Base-by-base conservation (phyloP, 176 grass and related monocot genomes). In the Pontederia paniculata region DNA sequence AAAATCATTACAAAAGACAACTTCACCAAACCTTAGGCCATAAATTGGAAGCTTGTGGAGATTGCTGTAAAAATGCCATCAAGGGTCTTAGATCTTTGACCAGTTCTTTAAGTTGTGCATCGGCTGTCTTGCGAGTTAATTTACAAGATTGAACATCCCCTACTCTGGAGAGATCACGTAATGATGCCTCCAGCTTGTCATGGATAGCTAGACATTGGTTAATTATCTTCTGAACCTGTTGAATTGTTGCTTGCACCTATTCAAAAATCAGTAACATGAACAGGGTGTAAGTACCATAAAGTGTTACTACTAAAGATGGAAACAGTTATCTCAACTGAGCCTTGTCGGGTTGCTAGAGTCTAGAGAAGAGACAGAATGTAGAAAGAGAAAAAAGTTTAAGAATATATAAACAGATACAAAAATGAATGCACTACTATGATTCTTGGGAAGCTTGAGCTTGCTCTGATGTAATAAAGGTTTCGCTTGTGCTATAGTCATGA, bases 131-230 rank as follows among this genome's bases (percentile, higher is more conserved):
- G 66, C 93, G 87, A 56, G 78, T 66, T 13, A 62, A 75, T 80
- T 98, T 98, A 72, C 93, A 98, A 54, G 77, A 69, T 62, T 91
- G 84, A 21, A 76, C 62, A 53, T 98, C 93, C 67, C 93, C 93
- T 21, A 62, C 84, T 55, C 93, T 89, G 17, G 93, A 91, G 61
- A 98, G 75, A 63, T 88, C 83, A 5, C 76, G 80, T 59, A 98
- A 69, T 20, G 93, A 91, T 45, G 55, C 55, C 58, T 90, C 93
- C 74, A 98, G 75, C 48, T 80, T 98, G 59, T 98, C 83, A 52
- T 98, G 87, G 66, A 84, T 63, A 18, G 57, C 65, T 60, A 98
- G 62, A 55, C 68, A 98, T 62, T 82, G 83, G 61, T 73, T 25
- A 58, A 98, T 84, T 57, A 91, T 77, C 21, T 73, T 80, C 66